Evolutionary conservation across 306 rosid species (phyloP).

Genomic region (Trichosanthes truncata): DNA sequence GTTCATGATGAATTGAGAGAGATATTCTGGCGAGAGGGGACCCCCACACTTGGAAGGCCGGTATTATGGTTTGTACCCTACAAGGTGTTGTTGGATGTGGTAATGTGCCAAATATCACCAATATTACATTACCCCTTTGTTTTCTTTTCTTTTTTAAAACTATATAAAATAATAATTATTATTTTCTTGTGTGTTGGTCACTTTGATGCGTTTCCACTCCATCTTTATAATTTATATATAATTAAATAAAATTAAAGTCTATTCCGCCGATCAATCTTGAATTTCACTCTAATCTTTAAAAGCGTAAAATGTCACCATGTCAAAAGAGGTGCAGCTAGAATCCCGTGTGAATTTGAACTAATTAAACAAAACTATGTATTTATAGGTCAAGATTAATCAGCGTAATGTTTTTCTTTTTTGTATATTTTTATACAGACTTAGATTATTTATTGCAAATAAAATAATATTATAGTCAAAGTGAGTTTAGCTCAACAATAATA

Average conservation of each 20-base stretch:
- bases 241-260: background rate
- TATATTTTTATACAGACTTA: background rate
- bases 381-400: no score
- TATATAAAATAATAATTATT: no score
- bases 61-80: conserved; percentile 12
- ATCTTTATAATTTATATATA: background rate
- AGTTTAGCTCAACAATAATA: no score
- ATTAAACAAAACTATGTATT: no score
- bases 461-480: no score
- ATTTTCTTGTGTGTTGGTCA: background rate
- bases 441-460: background rate
- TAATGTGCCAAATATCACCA: conserved; percentile 1
- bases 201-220: background rate
- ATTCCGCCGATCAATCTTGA: background rate
- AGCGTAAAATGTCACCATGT: background rate
- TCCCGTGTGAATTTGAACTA: no score
- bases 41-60: background rate
- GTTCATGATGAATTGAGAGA: background rate
- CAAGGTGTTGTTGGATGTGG: background rate
- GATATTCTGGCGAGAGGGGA: background rate
- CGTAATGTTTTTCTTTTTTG: no score
- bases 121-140: background rate
- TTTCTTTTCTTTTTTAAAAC: background rate
- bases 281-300: background rate
- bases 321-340: background rate